A percentile compares a stretch with the other conserved stretches of the same genome.
Conservation (phyloP, 176 grass and related monocot species). For the Oropetium thomaeum region DNA sequence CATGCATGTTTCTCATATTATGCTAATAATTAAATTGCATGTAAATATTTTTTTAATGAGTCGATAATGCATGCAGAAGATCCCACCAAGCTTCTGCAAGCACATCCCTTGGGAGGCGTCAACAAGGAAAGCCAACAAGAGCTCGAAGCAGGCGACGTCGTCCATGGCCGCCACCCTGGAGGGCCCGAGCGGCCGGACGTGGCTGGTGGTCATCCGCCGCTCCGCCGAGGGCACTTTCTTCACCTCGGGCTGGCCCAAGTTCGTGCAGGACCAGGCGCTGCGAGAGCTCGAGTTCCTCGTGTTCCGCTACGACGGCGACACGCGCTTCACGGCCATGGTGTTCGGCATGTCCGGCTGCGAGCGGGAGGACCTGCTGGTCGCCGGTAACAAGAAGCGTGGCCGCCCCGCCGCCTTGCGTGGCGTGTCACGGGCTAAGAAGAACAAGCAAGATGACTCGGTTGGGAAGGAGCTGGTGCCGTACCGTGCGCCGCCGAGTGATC, state of each 20-base stretch:
- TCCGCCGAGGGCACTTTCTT: slow-evolving; percentile 59
- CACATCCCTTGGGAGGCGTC: slow-evolving; percentile 53
- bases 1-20: no score
- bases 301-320: slow-evolving; percentile 60
- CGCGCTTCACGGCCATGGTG: slow-evolving; percentile 61
- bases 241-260: slow-evolving; percentile 59
- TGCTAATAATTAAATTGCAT: no score
- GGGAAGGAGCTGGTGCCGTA: slow-evolving; percentile 45
- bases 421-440: background rate
- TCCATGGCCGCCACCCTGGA: slow-evolving; percentile 59
- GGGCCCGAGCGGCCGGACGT: slow-evolving; percentile 61
- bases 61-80: slow-evolving; percentile 51
- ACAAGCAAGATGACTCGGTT: background rate
- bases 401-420: slow-evolving; percentile 4
- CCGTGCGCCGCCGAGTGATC: slow-evolving; percentile 7
- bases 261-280: slow-evolving; percentile 67
- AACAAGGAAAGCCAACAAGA: slow-evolving; percentile 36
- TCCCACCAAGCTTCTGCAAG: slow-evolving; percentile 80
- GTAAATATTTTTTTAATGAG: background rate
- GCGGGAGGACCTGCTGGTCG: slow-evolving; percentile 43
- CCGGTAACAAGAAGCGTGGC: slow-evolving; percentile 24
- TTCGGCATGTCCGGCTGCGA: slow-evolving; percentile 75
- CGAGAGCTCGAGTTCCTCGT: slow-evolving; percentile 69
- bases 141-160: slow-evolving; percentile 17
- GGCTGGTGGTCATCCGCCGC: slow-evolving; percentile 56